phyloP scores from a whole-genome alignment of 2,329 filamentous ascomycete genomes.

The Trichoderma sp. region DNA sequence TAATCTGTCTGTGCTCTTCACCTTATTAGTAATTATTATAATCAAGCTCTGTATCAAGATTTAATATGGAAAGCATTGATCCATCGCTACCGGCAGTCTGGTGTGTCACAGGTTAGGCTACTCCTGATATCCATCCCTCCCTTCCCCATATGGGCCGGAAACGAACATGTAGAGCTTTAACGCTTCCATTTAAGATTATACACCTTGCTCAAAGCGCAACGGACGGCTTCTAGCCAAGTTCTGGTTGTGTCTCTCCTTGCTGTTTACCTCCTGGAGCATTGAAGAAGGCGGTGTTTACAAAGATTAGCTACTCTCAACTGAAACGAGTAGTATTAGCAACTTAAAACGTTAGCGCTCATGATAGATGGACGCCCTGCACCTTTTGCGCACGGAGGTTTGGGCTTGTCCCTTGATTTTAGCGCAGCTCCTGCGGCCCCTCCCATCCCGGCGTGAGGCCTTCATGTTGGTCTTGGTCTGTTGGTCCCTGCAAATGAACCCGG shows the following conservation, averaged over 20 bases:
- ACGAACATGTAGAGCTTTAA: not conserved
- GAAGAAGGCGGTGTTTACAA: not conserved
- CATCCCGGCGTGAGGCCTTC: not conserved
- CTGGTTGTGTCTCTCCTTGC: not conserved
- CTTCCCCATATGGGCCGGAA: not conserved
- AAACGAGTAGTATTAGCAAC: constrained; percentile 4
- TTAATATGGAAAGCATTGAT: not conserved
- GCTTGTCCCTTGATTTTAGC: not conserved
- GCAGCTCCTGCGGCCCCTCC: not conserved
- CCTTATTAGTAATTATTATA: not conserved
- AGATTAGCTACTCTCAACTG: not conserved
- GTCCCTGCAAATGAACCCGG: not conserved
- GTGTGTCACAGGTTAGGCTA: not conserved
- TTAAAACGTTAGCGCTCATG: constrained; percentile 6
- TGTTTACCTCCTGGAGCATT: not conserved
- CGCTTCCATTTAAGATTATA: not conserved
- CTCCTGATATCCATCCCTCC: not conserved
- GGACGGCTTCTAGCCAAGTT: not conserved
- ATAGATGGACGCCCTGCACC: constrained; percentile 4
- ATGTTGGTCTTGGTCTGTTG: not conserved
- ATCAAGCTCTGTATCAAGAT: not conserved
- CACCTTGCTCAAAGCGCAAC: not conserved
- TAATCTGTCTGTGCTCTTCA: not conserved
- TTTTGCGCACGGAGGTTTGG: not conserved
- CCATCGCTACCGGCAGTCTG: not conserved